phyloP scores from a whole-genome alignment of 345 rosid species.

The Diplotaxis tenuifolia region DNA sequence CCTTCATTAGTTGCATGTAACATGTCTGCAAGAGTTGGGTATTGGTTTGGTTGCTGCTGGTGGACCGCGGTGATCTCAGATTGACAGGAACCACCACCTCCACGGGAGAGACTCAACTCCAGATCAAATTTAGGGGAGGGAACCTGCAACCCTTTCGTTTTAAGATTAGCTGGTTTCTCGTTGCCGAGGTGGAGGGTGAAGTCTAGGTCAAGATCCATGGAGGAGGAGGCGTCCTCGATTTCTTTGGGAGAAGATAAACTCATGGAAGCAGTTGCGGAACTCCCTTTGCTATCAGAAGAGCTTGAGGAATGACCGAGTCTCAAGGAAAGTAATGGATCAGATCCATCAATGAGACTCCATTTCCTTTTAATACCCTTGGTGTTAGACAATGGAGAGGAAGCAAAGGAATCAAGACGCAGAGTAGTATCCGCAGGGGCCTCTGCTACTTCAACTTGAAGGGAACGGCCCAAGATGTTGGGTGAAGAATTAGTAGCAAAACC shows the following conservation, averaged over 20 bases:
- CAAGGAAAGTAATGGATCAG: slow-evolving; percentile 67
- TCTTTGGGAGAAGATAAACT: slow-evolving; percentile 76
- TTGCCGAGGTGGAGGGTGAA: slow-evolving; percentile 80
- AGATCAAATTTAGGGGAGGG: slow-evolving; percentile 60
- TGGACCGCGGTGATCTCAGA: slow-evolving; percentile 63
- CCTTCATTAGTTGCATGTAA: slow-evolving; percentile 49
- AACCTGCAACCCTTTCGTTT: slow-evolving; percentile 36
- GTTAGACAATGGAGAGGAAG: slow-evolving; percentile 45
- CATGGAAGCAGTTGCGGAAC: slow-evolving; percentile 74
- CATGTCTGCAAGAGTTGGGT: slow-evolving; percentile 47
- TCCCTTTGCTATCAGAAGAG: slow-evolving; percentile 91
- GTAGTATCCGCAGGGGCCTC: slow-evolving; percentile 54
- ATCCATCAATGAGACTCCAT: slow-evolving; percentile 54
- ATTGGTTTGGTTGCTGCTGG: slow-evolving; percentile 38
- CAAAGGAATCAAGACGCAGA: slow-evolving; percentile 72
- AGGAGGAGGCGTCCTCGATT: slow-evolving; percentile 81
- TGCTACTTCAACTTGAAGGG: slow-evolving; percentile 45
- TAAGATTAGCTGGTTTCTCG: slow-evolving; percentile 46
- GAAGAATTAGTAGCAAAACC: slow-evolving; percentile 51
- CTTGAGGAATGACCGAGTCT: slow-evolving; percentile 69
- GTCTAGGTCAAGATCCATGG: slow-evolving; percentile 79
- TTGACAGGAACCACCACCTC: slow-evolving; percentile 49
- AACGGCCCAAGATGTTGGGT: slow-evolving; percentile 49
- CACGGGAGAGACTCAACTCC: slow-evolving; percentile 71
- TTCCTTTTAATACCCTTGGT: slow-evolving; percentile 75